Base-by-base conservation (phyloP, 768 basidiomycete genomes). In the Leccinellum albellum region DNA sequence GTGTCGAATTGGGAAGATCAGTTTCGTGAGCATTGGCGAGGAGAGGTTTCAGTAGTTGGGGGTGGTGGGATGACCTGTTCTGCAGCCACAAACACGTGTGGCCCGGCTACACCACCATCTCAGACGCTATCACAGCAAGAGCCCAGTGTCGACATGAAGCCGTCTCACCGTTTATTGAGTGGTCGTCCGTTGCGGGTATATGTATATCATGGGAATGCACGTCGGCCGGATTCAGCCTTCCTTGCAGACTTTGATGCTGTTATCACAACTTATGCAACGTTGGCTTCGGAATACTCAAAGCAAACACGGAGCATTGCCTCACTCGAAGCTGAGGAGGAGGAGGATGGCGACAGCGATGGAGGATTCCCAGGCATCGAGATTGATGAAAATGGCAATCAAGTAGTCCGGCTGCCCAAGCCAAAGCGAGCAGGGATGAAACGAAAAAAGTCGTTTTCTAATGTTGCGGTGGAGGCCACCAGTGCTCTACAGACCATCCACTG, bases 1-100 rank as follows among this genome's bases (percentile, higher is more conserved):
- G 94, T 99, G 2, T 86, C 91, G 49, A 98, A 98, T 67, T 99
- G 97, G 97, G 97, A 99, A 75, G 93, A 96, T 55, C 97, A 99
- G 72, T 93, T 99, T 67, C 84, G 89, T 56, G 97, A 99, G 69
- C 97, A 99, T 70, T 98, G 94, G 94, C 83, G 82, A 61, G 94
- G 94, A 8, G 83, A 87, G 54, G 94, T 97, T 3, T 78, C 79
- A 23, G 88, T 97, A 42, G 79, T 88, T 53, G 94, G 95, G 20
- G 94, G 94, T 13, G 86, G 87, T 37, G 78, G 77, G 12, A 61
- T 70, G n/a, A 65, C 64, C 29, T 74, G 68, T 53, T 67, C 68
- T 31, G 66, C 65, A 17, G 64, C 68, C 31, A 63, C 71, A 54
- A 62, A 72, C 17, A 69, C 71, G 13, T 63, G 76, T n/a, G 74